Base-by-base conservation (phyloP, 2,329 filamentous ascomycete species). In the Neofusicoccum kwambonambiense region DNA sequence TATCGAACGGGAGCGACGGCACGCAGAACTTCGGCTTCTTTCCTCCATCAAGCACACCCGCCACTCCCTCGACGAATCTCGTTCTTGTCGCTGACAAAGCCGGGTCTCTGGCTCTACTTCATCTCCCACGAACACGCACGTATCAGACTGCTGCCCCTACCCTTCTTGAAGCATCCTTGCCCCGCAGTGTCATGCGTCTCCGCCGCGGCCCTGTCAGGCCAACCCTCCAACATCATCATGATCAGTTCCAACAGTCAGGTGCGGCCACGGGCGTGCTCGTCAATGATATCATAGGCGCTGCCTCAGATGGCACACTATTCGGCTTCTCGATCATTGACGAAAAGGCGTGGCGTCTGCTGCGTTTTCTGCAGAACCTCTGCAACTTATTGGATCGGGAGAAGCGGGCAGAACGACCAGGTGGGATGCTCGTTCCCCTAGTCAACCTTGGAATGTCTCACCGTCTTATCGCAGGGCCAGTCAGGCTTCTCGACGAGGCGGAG, bases 321-420 rank as follows among this genome's bases (percentile, higher is more conserved):
- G 75, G 79, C 15, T 89, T 97, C 70, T 85, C 85, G 0, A 78
- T 93, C 13, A 78, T 98, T 0, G 79, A 83, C 9, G 71, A 84
- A 17, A 76, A 84, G 2, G 84, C 89, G 7, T 90, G 89, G 86
- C 82, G 83, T 6, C 80, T 96, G 3, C 81, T 98, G 4, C 84
- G 84, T 65, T 87, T 94, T 67, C 73, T 97, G 1, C 89, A 96
- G 71, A 89, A 90, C 65, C 74, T 96, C 37, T 70, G 77, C 31
- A 69, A 72, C 39, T 68, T 76, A 7, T 72, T 51, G 15, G 63
- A 64, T 34, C 63, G 54, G 5, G 39, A 57, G 50, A 47, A 31
- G 39, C 41, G 50, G 8, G 50, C 50, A 13, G 39, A 39, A 22
- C 62, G 62, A 3, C 62, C 62, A 12, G 62, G 62, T n/a, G 44